phyloP scores from a whole-genome alignment of 139 green algal species.

The Nannochloris sp. region DNA sequence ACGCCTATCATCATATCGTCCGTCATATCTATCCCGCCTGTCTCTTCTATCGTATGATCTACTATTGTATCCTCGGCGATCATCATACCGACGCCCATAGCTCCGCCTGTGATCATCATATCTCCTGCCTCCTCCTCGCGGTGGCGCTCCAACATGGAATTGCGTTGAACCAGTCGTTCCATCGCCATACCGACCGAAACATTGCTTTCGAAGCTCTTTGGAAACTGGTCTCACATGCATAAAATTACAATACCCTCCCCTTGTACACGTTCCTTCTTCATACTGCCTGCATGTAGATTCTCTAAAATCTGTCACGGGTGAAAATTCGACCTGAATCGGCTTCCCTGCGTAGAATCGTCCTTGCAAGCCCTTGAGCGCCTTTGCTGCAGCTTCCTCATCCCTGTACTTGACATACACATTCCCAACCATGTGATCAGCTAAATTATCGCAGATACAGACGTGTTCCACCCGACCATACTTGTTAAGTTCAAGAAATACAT shows the following conservation, averaged over 20 bases:
- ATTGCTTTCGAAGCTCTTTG: constrained; percentile 23
- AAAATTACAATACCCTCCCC: constrained; percentile 99
- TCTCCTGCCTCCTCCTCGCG: constrained; percentile 11
- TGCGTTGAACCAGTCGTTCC: constrained; percentile 25
- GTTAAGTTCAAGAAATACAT: constrained; percentile 94
- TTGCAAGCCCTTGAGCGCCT: constrained; percentile 49
- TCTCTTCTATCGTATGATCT: neutral
- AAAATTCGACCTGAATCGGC: constrained; percentile 89
- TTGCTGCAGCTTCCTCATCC: constrained; percentile 73
- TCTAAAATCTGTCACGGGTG: constrained; percentile 95
- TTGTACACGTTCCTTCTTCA: constrained; percentile 93
- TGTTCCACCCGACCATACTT: constrained; percentile 89
- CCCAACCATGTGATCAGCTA: constrained; percentile 95
- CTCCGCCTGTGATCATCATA: constrained; percentile 11
- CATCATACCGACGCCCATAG: constrained; percentile 9
- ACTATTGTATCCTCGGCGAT: constrained; percentile 11
- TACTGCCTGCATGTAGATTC: constrained; percentile 95
- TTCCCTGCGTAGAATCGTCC: constrained; percentile 81
- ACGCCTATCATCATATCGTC: neutral
- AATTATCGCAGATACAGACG: constrained; percentile 97
- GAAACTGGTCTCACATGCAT: constrained; percentile 96
- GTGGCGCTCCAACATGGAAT: constrained; percentile 8
- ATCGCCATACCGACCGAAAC: constrained; percentile 77
- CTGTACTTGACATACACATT: constrained; percentile 93
- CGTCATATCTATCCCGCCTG: neutral